Evolutionary conservation across 148 eudicot genomes (phyloP), one percentile per base, ranked within the genome.

Genomic region (Silene uniflora): DNA sequence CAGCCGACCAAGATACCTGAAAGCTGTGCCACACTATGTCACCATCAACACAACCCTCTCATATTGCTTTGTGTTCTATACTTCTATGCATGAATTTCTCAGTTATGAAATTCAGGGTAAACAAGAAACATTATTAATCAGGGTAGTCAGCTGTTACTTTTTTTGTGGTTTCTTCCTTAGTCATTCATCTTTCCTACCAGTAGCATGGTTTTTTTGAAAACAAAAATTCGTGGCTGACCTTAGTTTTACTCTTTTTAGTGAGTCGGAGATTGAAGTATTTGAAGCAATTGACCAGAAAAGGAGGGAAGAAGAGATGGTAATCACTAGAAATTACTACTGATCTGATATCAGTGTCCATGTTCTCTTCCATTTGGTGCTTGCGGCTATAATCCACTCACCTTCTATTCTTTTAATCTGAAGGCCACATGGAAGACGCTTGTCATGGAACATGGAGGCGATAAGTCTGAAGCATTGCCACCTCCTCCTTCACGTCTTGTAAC

Each of bases 231-330:
- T 73, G 16, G 25, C 22, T 63, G 55, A 78, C 13, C 10, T 56
- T 71, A 7, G 16, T 29, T 61, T 72, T 64, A 64, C 12, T 71
- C 14, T 83, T 75, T 39, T 24, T 88, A 96, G 99, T 75, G 98
- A 88, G 78, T 80, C 94, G 22, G 99, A 96, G 83, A 96, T 96
- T 77, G 99, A 93, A 66, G 80, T 88, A 64, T 96, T 96, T 86
- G 99, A 96, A 83, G 87, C 88, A 76, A 68, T 96, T 81, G 99
- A 96, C 83, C 89, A 85, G 59, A 75, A 81, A 81, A 84, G 99
- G 83, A 84, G 84, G 59, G 95, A 89, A 79, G 93, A 84, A 75
- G 99, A 96, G 79, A 87, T 87, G 99, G 99, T 96, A 90, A 67
- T 73, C 74, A 46, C 63, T 27, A 42, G 62, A 69, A 56, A 64